A percentile compares a stretch with the other conserved stretches of the same genome.
phyloP scores from a whole-genome alignment of 169 alveolate genomes.

The Prorocentrum cordatum region DNA sequence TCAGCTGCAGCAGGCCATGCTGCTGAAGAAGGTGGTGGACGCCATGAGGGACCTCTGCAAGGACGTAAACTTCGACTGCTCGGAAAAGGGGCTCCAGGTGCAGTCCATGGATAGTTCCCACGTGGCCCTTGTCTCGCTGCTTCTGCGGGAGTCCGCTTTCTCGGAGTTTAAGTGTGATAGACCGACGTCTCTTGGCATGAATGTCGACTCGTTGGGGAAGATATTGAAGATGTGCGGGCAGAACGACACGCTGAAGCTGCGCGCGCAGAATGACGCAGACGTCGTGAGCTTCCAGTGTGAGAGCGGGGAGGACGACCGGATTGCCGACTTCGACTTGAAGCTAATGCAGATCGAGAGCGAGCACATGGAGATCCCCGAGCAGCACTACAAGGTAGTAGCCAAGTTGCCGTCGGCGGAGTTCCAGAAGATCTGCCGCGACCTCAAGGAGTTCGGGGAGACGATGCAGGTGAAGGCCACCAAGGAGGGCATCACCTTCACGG shows the following conservation, averaged over 20 bases:
- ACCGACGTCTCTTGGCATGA: too few species aligned
- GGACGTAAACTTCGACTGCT: conserved; percentile 39
- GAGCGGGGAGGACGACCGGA: conserved; percentile 23
- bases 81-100: conserved; percentile 63
- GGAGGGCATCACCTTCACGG: conserved; percentile 18
- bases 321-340: conserved; percentile 26
- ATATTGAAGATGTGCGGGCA: too few species aligned
- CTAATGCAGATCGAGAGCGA: conserved; percentile 41
- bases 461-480: conserved; percentile 12
- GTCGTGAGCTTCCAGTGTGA: conserved; percentile 11
- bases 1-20: conserved; percentile 28
- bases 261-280: conserved; percentile 30
- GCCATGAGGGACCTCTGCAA: conserved; percentile 50
- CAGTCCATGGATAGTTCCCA: too few species aligned
- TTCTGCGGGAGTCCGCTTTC: too few species aligned
- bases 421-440: conserved; percentile 22
- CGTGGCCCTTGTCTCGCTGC: too few species aligned
- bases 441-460: conserved; percentile 46
- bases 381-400: conserved; percentile 50
- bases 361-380: conserved; percentile 59
- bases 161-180: too few species aligned
- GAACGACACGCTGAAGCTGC: too few species aligned
- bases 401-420: conserved; percentile 16
- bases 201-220: too few species aligned
- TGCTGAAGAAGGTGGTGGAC: conserved; percentile 59